Evolutionary conservation across 164 flowering plant genomes (phyloP).

Genomic region (Houttuynia cordata): DNA sequence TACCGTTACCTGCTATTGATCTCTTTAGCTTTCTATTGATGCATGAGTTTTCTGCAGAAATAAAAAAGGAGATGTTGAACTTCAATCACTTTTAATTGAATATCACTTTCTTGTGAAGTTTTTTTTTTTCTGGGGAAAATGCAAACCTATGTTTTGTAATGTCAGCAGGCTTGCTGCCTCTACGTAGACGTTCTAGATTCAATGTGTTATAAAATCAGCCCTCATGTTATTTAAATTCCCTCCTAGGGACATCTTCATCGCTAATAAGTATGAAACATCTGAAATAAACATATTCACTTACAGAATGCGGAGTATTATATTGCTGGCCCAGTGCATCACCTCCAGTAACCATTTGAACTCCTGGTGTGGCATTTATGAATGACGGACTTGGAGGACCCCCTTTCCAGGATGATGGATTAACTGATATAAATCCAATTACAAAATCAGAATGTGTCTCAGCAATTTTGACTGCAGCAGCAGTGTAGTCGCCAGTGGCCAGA

Average conservation of each 20-base stretch:
- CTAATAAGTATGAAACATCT: background rate
- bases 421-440: slow-evolving; percentile 95
- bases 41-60: background rate
- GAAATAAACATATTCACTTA: slow-evolving; percentile 48
- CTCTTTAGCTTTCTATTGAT: background rate
- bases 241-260: background rate
- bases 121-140: too few species aligned
- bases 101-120: too few species aligned
- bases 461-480: slow-evolving; percentile 87
- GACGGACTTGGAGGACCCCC: slow-evolving; percentile 61
- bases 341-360: slow-evolving; percentile 69
- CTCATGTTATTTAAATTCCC: background rate
- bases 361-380: slow-evolving; percentile 68
- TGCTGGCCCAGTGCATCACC: slow-evolving; percentile 94
- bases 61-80: background rate
- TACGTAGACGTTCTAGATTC: background rate
- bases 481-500: slow-evolving; percentile 89
- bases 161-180: background rate
- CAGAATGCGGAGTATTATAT: slow-evolving; percentile 87
- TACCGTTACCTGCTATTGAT: background rate
- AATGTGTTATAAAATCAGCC: background rate
- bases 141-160: too few species aligned
- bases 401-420: slow-evolving; percentile 93
- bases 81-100: too few species aligned
- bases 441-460: slow-evolving; percentile 90